phyloP scores from a whole-genome alignment of 345 rosid species.

The Boechera divaricarpa region DNA sequence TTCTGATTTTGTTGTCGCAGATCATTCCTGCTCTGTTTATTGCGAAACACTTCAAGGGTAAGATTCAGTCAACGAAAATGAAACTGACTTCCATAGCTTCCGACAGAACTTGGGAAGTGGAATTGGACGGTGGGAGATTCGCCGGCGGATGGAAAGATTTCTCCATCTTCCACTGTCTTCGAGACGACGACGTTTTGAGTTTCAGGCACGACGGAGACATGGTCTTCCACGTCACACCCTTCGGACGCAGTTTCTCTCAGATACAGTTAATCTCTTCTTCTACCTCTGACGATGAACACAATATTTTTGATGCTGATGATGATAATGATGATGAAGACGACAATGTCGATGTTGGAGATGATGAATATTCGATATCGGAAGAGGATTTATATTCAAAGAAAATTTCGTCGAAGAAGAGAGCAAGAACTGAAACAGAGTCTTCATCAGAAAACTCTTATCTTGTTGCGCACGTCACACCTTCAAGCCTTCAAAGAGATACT shows the following conservation, averaged over 20 bases:
- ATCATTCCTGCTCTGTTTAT: constrained; percentile 35
- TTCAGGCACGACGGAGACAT: constrained; percentile 34
- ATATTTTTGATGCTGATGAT: constrained; percentile 16
- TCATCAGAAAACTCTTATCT: constrained; percentile 10
- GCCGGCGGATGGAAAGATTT: constrained; percentile 34
- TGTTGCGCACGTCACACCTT: constrained; percentile 33
- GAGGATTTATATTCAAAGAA: constrained; percentile 17
- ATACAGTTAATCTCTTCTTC: constrained; percentile 27
- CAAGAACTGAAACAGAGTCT: constrained; percentile 26
- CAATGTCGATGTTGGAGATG: background rate
- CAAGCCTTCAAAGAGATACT: constrained; percentile 12
- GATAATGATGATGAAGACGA: background rate
- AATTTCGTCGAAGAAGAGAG: constrained; percentile 21
- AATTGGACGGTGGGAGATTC: constrained; percentile 27
- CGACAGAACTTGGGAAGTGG: constrained; percentile 37
- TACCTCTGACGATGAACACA: constrained; percentile 14
- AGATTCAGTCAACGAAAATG: constrained; percentile 7
- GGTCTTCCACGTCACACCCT: constrained; percentile 39
- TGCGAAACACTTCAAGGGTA: constrained; percentile 17
- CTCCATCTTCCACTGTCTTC: constrained; percentile 25
- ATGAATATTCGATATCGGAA: background rate
- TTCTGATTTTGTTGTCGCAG: constrained; percentile 21
- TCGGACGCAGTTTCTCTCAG: constrained; percentile 36
- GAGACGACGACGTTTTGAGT: constrained; percentile 37
- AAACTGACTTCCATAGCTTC: constrained; percentile 37